Conservation (phyloP, 352 stramenopile genomes). For the Phytophthora cactorum region DNA sequence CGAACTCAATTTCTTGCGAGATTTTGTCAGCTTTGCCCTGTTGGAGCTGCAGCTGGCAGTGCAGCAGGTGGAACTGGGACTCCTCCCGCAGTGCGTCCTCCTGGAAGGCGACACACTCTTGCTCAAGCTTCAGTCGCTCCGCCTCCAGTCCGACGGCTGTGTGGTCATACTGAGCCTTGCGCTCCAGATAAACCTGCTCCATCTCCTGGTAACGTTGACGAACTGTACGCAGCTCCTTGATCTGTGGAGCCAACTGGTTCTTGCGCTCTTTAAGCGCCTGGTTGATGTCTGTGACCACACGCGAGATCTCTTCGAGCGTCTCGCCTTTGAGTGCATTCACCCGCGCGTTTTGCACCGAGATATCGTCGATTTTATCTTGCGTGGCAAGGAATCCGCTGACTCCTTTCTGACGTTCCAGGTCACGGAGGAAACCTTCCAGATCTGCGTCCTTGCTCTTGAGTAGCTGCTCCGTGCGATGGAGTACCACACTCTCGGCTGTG, state of each 20-base stretch:
- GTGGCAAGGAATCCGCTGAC: constrained; percentile 89
- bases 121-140: constrained; percentile 91
- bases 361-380: constrained; percentile 86
- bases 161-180: constrained; percentile 92
- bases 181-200: constrained; percentile 87
- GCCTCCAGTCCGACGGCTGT: constrained; percentile 86
- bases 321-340: constrained; percentile 93
- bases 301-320: constrained; percentile 94
- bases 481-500: constrained; percentile 88
- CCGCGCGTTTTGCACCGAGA: constrained; percentile 88
- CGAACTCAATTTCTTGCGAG: constrained; percentile 88
- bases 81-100: constrained; percentile 90
- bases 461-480: constrained; percentile 92
- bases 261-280: constrained; percentile 92
- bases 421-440: constrained; percentile 84
- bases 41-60: constrained; percentile 82
- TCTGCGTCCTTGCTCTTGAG: constrained; percentile 88
- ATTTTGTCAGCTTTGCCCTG: constrained; percentile 80
- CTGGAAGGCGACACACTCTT: constrained; percentile 89
- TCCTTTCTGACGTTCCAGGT: constrained; percentile 87
- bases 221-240: constrained; percentile 91
- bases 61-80: constrained; percentile 83
- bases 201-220: constrained; percentile 91
- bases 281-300: constrained; percentile 92
- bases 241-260: constrained; percentile 92